Conservation (phyloP, 1,284 basidiomycete species). For the Coniferiporia weirii region DNA sequence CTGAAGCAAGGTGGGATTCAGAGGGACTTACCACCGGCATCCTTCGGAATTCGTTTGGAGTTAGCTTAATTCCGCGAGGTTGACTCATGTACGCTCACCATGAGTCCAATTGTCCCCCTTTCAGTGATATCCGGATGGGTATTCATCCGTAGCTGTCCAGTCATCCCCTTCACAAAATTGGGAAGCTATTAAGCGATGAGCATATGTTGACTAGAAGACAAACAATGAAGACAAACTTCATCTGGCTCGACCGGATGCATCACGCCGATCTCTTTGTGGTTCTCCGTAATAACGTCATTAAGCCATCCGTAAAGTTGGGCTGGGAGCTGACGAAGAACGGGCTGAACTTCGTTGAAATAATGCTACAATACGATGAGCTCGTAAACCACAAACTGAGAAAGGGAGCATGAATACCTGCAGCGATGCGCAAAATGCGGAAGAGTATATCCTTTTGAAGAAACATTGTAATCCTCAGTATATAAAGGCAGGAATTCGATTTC, state of each 20-base stretch:
- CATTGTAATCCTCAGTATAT: not conserved
- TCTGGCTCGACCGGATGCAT: conserved; percentile 38
- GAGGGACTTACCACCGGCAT: conserved; percentile 29
- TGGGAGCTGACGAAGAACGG: conserved; percentile 32
- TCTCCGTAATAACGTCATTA: conserved; percentile 30
- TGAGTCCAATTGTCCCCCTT: conserved; percentile 33
- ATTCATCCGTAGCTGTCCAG: conserved; percentile 30
- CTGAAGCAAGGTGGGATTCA: not conserved
- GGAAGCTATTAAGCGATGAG: conserved; percentile 26
- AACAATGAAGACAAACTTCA: conserved; percentile 23
- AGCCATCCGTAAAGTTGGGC: conserved; percentile 31
- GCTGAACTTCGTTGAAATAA: conserved; percentile 37
- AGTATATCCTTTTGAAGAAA: conserved; percentile 30
- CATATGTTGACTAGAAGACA: conserved; percentile 1
- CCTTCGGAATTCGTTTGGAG: conserved; percentile 20
- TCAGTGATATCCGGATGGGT: conserved; percentile 31
- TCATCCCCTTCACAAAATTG: conserved; percentile 36
- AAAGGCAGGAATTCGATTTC: not conserved
- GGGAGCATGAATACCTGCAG: conserved; percentile 26
- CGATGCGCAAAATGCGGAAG: conserved; percentile 39
- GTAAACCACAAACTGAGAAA: not conserved
- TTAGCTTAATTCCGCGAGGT: not conserved
- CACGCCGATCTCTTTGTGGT: conserved; percentile 30
- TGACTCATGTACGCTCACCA: conserved; percentile 22
- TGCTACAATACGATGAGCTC: conserved; percentile 19